Evolutionary conservation across 2,329 filamentous ascomycete species (phyloP).

Genomic region (Allantophomopsis lycopodina): DNA sequence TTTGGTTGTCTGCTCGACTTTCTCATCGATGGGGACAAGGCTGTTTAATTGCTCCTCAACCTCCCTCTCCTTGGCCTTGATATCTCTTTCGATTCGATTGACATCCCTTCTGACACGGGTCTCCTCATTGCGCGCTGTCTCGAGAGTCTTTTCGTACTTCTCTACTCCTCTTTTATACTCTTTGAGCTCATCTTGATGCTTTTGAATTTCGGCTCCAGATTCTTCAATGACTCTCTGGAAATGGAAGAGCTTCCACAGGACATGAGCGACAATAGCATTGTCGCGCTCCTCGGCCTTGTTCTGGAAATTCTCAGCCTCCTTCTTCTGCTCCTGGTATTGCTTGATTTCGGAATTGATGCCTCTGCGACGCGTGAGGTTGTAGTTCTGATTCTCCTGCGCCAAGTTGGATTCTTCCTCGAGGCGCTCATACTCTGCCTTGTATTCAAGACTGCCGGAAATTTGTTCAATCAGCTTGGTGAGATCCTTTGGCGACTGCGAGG

Average conservation of each 20-base stretch:
- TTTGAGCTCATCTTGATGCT: conserved; percentile 88
- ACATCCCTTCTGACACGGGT: conserved; percentile 64
- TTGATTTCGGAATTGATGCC: conserved; percentile 97
- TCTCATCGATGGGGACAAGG: conserved; percentile 82
- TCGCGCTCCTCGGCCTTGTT: conserved; percentile 84
- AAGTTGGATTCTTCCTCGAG: conserved; percentile 79
- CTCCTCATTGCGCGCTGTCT: conserved; percentile 75
- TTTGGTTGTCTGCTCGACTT: conserved; percentile 64
- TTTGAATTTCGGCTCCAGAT: conserved; percentile 79
- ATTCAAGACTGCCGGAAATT: conserved; percentile 90
- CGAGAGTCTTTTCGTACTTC: conserved; percentile 66
- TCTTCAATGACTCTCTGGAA: conserved; percentile 90
- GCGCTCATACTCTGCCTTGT: conserved; percentile 85
- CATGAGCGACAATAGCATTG: conserved; percentile 81
- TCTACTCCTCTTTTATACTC: conserved; percentile 83
- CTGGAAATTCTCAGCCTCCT: conserved; percentile 86
- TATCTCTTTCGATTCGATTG: conserved; percentile 67
- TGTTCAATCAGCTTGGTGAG: conserved; percentile 91
- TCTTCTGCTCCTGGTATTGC: conserved; percentile 93
- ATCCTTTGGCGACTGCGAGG: conserved; percentile 86
- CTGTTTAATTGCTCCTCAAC: conserved; percentile 78
- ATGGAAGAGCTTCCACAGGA: conserved; percentile 93
- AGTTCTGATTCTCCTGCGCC: conserved; percentile 76
- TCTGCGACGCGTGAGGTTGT: conserved; percentile 76
- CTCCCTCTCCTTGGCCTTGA: conserved; percentile 74